Evolutionary conservation across 768 basidiomycete genomes (phyloP), one percentile per base, ranked within the genome.

Genomic region (Suillus variegatus): DNA sequence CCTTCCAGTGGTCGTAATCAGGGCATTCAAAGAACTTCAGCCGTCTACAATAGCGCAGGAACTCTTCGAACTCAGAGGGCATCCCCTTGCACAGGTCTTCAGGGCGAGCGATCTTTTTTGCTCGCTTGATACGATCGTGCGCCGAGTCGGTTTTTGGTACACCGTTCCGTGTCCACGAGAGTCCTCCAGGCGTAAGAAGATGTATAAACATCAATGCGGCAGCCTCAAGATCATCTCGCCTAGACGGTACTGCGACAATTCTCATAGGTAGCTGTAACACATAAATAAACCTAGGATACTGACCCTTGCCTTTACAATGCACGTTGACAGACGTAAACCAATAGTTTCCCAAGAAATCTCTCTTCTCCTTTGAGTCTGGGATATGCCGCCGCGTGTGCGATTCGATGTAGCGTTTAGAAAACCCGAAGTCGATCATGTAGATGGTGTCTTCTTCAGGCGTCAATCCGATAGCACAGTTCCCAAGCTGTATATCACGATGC

Each of bases 361-460:
- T 85, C 72, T 87, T 88, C 38, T 76, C 77, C 61, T 82, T 86
- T 69, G 86, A 88, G 64, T 92, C 88, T 20, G 86, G 85, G 64
- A 93, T 90, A 70, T 93, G 91, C n/a, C 84, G 82, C 51, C 77
- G 81, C 4, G 89, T 91, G 55, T 74, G 67, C 25, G 84, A 82
- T 75, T 93, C 89, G 67, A 92, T 86, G 67, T 90, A 93, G 40
- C 83, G 83, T 71, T 92, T 93, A 20, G 91, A 91, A 74, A 93
- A 93, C 16, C 91, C 91, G 72, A 93, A 93, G 74, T 93, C 92
- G 69, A 93, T 93, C 90, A 93, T 89, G 71, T 92, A 93, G 67
- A 93, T 80, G 44, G 77, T 82, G 61, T 81, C 81, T 16, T 89
- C 81, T 67, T 90, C 78, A 1, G 88, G 86, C 4, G 82, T 75